Evolutionary conservation across 306 rosid species (phyloP), one percentile per base, ranked within the genome.

Genomic region (Cicer cuneatum): DNA sequence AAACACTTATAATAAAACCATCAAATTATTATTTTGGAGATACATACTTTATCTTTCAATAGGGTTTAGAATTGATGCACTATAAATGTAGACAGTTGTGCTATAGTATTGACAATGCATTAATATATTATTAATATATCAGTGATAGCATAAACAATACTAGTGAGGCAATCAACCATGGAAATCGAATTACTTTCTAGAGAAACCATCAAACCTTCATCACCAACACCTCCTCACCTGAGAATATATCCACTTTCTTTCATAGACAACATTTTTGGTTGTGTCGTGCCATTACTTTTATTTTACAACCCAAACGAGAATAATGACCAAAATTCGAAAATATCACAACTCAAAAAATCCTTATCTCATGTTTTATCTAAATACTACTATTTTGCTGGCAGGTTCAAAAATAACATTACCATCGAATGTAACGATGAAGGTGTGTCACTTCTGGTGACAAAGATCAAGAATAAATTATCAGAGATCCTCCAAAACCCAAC

Each of bases 381-480:
- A 6, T 89, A 86, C 78, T 87, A 89, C 73, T 90, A 86, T 0
- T 62, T 87, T 14, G 89, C 90, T 2, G 89, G 90, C 0, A 84
- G 58, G 13, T 1, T 75, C 59, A 74, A 12, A 74, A 86, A 81
- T 16, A 39, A 54, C 53, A 2, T 49, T 14, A 67, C 65, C 19
- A 69, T 88, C 1, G 84, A 84, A 1, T 86, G 90, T 77, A 84
- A 82, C 69, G 95, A 89, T 63, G 75, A 84, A 35, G 96, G 96
- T 0, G 88, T 72, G 54, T 19, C 47, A 10, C 77, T 86, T 9
- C 33, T 83, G 0, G 79, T 81, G 24, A 69, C 83, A 7, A 60
- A 7, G 6, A 24, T 84, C 67, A 61, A n/a, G 10, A 24, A 24
- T 7, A 37, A 71, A 8, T 74, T 86, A 14, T 72, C 80, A 4